Evolutionary conservation across 129 eudicot species (phyloP).

Genomic region (Solidago caesia): DNA sequence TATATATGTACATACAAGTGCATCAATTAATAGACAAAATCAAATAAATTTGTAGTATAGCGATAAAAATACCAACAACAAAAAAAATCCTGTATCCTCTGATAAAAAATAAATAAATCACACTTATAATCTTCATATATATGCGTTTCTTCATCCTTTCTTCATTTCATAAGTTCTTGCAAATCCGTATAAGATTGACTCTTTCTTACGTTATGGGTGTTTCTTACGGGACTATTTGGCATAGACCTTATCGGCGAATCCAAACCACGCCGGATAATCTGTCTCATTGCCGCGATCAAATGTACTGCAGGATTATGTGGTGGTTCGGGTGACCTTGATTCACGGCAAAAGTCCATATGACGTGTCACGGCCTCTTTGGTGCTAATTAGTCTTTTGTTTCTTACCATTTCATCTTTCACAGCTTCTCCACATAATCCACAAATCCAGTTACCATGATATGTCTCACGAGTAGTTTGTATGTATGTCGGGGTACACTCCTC

Average conservation of each 20-base stretch:
- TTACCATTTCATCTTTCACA: constrained; percentile 52
- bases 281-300: constrained; percentile 57
- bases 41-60: too few species aligned
- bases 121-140: too few species aligned
- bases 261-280: constrained; percentile 59
- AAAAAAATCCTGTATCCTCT: too few species aligned
- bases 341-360: constrained; percentile 56
- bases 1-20: too few species aligned
- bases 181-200: constrained; percentile 26
- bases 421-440: constrained; percentile 91
- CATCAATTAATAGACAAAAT: too few species aligned
- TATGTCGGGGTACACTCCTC: constrained; percentile 80
- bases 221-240: constrained; percentile 31
- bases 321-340: constrained; percentile 39
- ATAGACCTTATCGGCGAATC: constrained; percentile 50
- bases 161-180: constrained; percentile 23
- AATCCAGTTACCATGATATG: constrained; percentile 60
- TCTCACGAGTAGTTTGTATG: constrained; percentile 40
- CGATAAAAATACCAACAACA: too few species aligned
- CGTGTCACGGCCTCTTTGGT: constrained; percentile 62
- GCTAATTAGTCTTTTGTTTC: constrained; percentile 42
- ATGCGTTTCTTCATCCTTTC: not conserved
- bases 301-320: constrained; percentile 46
- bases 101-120: too few species aligned
- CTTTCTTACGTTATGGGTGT: not conserved